Conservation (phyloP, 1,284 basidiomycete species). For the Coniferiporia weirii region DNA sequence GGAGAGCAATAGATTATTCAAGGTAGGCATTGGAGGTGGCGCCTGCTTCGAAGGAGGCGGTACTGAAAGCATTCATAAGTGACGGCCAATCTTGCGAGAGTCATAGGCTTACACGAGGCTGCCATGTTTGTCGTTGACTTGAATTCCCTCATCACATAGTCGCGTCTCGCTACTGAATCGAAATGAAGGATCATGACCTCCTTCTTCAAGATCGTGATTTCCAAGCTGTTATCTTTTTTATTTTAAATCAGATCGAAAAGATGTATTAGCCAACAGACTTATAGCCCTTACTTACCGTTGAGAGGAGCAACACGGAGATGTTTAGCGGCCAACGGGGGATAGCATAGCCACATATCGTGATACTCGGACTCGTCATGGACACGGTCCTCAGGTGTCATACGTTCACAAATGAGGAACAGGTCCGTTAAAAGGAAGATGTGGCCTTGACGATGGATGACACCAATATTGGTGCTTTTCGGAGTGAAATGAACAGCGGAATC, state of each 20-base stretch:
- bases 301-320: conserved; percentile 74
- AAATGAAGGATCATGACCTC: conserved; percentile 74
- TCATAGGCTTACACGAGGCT: conserved; percentile 52
- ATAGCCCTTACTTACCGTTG: conserved; percentile 37
- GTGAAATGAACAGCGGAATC: conserved; percentile 77
- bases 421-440: conserved; percentile 92
- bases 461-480: conserved; percentile 68
- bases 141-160: conserved; percentile 71
- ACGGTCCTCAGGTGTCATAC: conserved; percentile 66
- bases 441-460: conserved; percentile 71
- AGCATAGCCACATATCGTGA: conserved; percentile 89
- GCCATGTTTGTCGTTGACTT: conserved; percentile 84
- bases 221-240: conserved; percentile 59
- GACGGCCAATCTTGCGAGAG: not conserved
- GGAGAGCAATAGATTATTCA: conserved; percentile 23
- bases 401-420: conserved; percentile 84
- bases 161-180: conserved; percentile 57
- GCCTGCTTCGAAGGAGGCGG: conserved; percentile 53
- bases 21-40: conserved; percentile 53
- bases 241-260: conserved; percentile 4
- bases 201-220: conserved; percentile 85
- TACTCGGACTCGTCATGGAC: conserved; percentile 45
- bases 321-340: conserved; percentile 94
- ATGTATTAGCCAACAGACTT: not conserved
- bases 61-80: conserved; percentile 33